Evolutionary conservation across 345 rosid species (phyloP), one percentile per base, ranked within the genome.

Genomic region (Brassica carinata): DNA sequence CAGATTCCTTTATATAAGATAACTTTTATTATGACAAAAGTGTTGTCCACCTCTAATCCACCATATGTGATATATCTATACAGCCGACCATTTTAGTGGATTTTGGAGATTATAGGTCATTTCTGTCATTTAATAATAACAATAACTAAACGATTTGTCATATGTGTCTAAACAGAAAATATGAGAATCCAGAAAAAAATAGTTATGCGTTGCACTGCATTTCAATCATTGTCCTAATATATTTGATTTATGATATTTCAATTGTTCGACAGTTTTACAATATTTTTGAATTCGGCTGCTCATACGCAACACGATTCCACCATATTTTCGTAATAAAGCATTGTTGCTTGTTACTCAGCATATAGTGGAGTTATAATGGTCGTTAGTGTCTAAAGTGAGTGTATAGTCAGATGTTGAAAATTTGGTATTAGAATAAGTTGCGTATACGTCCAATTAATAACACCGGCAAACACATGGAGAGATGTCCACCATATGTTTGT

Each of bases 401-500:
- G 67, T 36, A 78, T 78, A 64, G 72, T 78, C 67, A 78, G 70
- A 70, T 19, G 59, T 43, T 15, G 18, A 27, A 61, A 62, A 14
- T 11, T 62, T 59, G 11, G 34, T 66, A 8, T 33, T 34, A 36
- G 58, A 78, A 78, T 51, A 53, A 53, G 64, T 71, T 53, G 59
- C 67, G 76, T 78, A 72, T 65, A 72, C 77, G 72, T 65, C 72
- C 77, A 78, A 23, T 23, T 23, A 71, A 51, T 9, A 53, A 71
- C 19, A 65, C 81, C 67, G 15, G 45, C 58, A 71, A 33, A 23
- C 14, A 71, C 71, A 66, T 58, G 64, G 7, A 79, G 71, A 43
- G 68, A 72, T 66, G 55, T 78, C 82, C 82, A 79, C 74, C 68
- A 79, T 33, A 70, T 38, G 33, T 13, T 72, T 29, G 17, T 74